A percentile compares a stretch with the other conserved stretches of the same genome.
These are phyloP conservation scores for Clonostachys byssicola DNA, from an alignment of 2,329 filamentous ascomycete species.

Conservation along the genomic window DNA sequence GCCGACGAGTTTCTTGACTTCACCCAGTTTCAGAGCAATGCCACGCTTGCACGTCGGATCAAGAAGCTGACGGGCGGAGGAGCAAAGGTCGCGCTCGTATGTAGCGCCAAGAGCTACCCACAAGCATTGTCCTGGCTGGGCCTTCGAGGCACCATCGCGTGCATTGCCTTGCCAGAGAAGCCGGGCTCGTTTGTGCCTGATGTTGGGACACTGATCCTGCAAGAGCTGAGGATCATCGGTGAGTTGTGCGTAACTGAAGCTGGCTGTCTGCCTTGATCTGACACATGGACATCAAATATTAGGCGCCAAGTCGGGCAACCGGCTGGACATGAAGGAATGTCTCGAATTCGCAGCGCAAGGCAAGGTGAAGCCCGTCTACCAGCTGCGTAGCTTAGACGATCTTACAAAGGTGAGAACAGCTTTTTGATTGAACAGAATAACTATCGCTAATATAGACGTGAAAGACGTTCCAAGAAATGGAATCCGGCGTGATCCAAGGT, in stretches of 20 bases:
- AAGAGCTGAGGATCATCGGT: neutral
- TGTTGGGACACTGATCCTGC: neutral
- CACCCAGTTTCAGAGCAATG: neutral
- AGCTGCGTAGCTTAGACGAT: neutral
- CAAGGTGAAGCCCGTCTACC: neutral
- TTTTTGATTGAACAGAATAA: too few species aligned
- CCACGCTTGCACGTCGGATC: neutral
- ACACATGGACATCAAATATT: neutral
- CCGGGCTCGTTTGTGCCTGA: neutral
- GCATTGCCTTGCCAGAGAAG: neutral
- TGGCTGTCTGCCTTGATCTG: too few species aligned
- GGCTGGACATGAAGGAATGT: neutral
- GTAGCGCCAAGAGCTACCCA: neutral
- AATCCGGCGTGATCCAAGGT: constrained; percentile 1
- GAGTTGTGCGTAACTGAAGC: neutral
- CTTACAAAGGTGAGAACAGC: neutral
- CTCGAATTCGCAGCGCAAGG: neutral
- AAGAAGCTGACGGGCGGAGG: neutral
- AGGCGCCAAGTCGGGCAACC: neutral
- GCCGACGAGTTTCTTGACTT: neutral
- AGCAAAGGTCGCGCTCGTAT: neutral
- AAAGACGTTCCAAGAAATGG: neutral
- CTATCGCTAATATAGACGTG: too few species aligned
- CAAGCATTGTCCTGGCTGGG: neutral
- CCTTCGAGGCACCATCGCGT: neutral